phyloP scores from a whole-genome alignment of 495 filamentous ascomycete genomes.

The Amniculicola lignicola region DNA sequence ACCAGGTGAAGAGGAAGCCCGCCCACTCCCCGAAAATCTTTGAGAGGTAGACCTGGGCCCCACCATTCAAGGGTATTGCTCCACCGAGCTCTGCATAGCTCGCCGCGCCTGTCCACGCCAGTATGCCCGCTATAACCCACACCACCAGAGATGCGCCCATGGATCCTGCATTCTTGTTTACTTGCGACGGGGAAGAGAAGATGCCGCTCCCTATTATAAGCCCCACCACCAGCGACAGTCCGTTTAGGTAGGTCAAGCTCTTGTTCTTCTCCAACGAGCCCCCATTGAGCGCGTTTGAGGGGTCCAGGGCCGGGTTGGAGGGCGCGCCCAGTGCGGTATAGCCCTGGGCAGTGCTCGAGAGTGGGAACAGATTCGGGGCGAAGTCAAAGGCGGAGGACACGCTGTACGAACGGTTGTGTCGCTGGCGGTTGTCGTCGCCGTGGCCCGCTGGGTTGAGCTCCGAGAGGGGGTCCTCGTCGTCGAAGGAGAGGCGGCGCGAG shows the following conservation, averaged over 20 bases:
- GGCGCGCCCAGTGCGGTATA: slow-evolving; percentile 81
- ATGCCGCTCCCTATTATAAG: slow-evolving; percentile 97
- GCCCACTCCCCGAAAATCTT: slow-evolving; percentile 94
- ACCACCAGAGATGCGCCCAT: slow-evolving; percentile 86
- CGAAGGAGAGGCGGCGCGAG: slow-evolving; percentile 84
- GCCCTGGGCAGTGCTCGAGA: slow-evolving; percentile 74
- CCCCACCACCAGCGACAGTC: slow-evolving; percentile 83
- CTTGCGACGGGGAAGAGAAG: slow-evolving; percentile 91
- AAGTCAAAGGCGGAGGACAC: slow-evolving; percentile 94
- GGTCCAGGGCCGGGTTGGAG: slow-evolving; percentile 50
- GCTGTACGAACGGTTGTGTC: slow-evolving; percentile 71
- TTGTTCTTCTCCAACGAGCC: slow-evolving; percentile 87
- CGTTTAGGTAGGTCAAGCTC: slow-evolving; percentile 90
- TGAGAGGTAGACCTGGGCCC: slow-evolving; percentile 84
- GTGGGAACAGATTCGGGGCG: slow-evolving; percentile 80
- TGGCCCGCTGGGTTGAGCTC: slow-evolving; percentile 51
- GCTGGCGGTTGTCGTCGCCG: slow-evolving; percentile 45
- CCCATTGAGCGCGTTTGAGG: slow-evolving; percentile 47
- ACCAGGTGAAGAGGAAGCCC: slow-evolving; percentile 95
- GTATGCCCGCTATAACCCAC: slow-evolving; percentile 82
- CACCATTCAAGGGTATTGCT: slow-evolving; percentile 92
- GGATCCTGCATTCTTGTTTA: slow-evolving; percentile 88
- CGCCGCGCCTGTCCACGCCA: slow-evolving; percentile 95
- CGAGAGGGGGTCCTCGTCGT: slow-evolving; percentile 76
- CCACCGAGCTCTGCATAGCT: slow-evolving; percentile 96